Conservation (phyloP, 257 asterid genomes). For the Solanum stenotomum region DNA sequence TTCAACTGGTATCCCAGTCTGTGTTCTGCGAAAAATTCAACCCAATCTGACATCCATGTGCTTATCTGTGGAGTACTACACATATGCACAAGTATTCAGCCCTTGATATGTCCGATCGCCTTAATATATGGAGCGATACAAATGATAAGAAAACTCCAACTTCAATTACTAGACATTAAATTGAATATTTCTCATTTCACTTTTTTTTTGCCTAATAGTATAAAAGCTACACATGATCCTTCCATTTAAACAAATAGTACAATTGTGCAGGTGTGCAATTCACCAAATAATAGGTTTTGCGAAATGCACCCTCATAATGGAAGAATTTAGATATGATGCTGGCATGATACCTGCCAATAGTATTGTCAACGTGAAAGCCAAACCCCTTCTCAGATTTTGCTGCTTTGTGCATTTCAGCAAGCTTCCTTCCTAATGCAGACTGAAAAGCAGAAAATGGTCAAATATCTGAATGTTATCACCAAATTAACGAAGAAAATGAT, state of each 20-base stretch:
- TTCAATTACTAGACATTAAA: neutral
- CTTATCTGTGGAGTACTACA: slow-evolving; percentile 96
- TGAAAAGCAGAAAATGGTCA: slow-evolving; percentile 37
- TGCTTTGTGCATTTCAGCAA: slow-evolving; percentile 92
- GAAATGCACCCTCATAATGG: neutral
- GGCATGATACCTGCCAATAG: slow-evolving; percentile 73
- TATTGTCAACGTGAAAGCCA: slow-evolving; percentile 83
- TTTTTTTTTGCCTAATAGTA: neutral
- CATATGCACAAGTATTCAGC: neutral
- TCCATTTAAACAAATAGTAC: neutral
- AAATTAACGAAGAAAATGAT: neutral
- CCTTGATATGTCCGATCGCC: neutral
- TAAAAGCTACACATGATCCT: neutral
- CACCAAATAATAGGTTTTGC: neutral
- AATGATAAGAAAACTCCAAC: neutral
- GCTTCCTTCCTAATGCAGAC: slow-evolving; percentile 94
- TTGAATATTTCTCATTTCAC: neutral
- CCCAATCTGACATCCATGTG: slow-evolving; percentile 85
- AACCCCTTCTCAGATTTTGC: slow-evolving; percentile 69
- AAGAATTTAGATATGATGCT: neutral
- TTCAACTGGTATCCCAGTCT: slow-evolving; percentile 87
- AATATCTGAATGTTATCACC: neutral
- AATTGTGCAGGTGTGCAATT: neutral
- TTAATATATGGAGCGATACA: neutral
- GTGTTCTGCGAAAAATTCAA: slow-evolving; percentile 76